Conservation (phyloP, 2,329 filamentous ascomycete species). For the Cladophialophora carrionii region DNA sequence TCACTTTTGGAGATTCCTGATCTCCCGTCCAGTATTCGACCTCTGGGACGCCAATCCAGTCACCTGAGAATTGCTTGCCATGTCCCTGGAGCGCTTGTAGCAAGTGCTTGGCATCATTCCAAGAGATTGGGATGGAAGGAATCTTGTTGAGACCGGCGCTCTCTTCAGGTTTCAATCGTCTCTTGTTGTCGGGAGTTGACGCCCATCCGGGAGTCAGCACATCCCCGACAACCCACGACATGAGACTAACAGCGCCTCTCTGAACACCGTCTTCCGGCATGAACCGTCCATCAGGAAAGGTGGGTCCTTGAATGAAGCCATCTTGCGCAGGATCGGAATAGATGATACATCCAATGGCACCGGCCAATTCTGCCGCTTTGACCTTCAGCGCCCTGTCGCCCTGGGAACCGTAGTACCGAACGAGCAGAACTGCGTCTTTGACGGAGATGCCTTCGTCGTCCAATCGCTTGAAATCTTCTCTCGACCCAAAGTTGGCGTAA, state of each 20-base stretch:
- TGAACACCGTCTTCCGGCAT: conserved; percentile 83
- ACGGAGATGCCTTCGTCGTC: conserved; percentile 72
- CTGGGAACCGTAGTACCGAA: conserved; percentile 77
- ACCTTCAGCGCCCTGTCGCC: conserved; percentile 77
- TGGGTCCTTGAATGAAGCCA: conserved; percentile 72
- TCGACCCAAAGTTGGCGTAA: conserved; percentile 89
- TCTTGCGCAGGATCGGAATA: conserved; percentile 90
- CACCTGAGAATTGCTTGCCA: conserved; percentile 68
- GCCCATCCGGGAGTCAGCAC: conserved; percentile 88
- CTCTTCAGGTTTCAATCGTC: conserved; percentile 70
- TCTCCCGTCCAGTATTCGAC: conserved; percentile 81
- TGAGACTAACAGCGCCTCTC: conserved; percentile 77
- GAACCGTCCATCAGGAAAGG: conserved; percentile 75
- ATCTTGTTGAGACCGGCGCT: conserved; percentile 76
- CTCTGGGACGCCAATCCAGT: conserved; percentile 77
- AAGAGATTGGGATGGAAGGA: conserved; percentile 85
- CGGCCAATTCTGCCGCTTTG: conserved; percentile 83
- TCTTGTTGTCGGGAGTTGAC: conserved; percentile 52
- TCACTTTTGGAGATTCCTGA: conserved; percentile 72
- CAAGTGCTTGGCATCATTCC: conserved; percentile 82
- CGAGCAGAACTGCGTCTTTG: conserved; percentile 79
- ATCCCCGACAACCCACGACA: conserved; percentile 83
- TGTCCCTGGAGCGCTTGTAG: conserved; percentile 75
- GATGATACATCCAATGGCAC: conserved; percentile 83
- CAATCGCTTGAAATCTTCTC: conserved; percentile 77